Conservation (phyloP, 2,329 filamentous ascomycete species). For the Hypoxylon sp. region DNA sequence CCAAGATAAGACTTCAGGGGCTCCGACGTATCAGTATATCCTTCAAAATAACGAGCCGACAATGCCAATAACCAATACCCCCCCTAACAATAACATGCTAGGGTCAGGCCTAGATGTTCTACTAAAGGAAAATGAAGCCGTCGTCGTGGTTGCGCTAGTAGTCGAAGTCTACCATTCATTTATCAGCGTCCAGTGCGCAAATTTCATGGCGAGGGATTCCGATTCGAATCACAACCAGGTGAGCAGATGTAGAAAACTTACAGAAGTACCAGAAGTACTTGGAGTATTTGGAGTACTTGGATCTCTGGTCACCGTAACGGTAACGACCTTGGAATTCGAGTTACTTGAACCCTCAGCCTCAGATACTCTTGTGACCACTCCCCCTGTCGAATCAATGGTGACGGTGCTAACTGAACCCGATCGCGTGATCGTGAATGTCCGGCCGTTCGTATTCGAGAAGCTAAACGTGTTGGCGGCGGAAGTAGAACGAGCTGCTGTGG, state of each 20-base stretch:
- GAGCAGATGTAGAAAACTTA: conserved; percentile 9
- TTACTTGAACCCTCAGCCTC: neutral
- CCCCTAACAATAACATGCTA: neutral
- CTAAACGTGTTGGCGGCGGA: neutral
- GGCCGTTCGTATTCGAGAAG: conserved; percentile 1
- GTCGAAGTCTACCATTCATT: conserved; percentile 10
- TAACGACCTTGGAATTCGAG: conserved; percentile 1
- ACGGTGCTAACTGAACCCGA: conserved; percentile 21
- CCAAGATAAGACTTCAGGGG: neutral
- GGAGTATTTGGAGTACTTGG: conserved; percentile 1
- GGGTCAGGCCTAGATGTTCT: neutral
- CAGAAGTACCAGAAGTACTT: neutral
- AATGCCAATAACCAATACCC: conserved; percentile 8
- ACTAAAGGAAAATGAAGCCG: conserved; percentile 1
- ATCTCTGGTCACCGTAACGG: conserved; percentile 29
- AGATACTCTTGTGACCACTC: neutral
- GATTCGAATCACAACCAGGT: neutral
- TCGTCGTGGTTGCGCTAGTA: conserved; percentile 20
- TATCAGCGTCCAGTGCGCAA: conserved; percentile 1
- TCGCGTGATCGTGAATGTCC: conserved; percentile 19
- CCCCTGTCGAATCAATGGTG: conserved; percentile 14
- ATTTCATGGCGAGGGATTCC: neutral
- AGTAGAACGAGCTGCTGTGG: neutral
- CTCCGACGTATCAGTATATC: neutral
- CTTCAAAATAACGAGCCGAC: conserved; percentile 14